Base-by-base conservation (phyloP, 108 stramenopile genomes). In the Parmales sp. region DNA sequence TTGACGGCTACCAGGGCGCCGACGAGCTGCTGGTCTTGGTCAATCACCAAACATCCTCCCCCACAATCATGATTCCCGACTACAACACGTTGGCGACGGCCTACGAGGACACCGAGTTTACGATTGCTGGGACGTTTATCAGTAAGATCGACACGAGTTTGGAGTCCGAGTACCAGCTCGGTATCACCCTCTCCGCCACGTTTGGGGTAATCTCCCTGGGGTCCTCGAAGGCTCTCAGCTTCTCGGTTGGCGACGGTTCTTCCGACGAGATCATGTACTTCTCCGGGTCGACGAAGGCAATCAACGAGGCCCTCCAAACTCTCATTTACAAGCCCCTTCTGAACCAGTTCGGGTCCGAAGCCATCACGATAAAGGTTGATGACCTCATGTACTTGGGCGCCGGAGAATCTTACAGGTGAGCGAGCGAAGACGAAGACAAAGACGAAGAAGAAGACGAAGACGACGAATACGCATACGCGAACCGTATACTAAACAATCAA, bases 1-100 rank as follows among this genome's bases (percentile, higher is more conserved):
- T 11, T 8, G n/a, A 9, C 41, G 43, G 23, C 37, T 48, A 25
- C 20, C 29, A 41, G 69, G 75, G 78, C 45, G 75, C 22, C 39
- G 78, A 44, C 51, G 72, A 38, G 43, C 69, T 79, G 31, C 29
- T 81, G 48, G 75, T 75, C 1, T 23, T 76, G 66, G 76, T 81
- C 1, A 74, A 76, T 38, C 75, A 67, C 31, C 45, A 68, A 64
- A 73, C 80, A 11, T 19, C 19, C 46, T n/a, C 19, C 22, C 46
- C 46, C 8, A 48, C 46, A 23, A 18, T 48, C 46, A 48, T 23
- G 22, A 4, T 25, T 28, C 50, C 74, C 13, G 22, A 37, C 19
- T 63, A 71, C 38, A 19, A 39, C 22, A 11, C 39, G 48, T 48
- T 45, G 5, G 23, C 2, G 34, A 67, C 46, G 20, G 43, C 39